Percentiles rank a stretch among this genome's conserved stretches.
Evolutionary conservation across 306 rosid species (phyloP).

Genomic region (Rosa persica): DNA sequence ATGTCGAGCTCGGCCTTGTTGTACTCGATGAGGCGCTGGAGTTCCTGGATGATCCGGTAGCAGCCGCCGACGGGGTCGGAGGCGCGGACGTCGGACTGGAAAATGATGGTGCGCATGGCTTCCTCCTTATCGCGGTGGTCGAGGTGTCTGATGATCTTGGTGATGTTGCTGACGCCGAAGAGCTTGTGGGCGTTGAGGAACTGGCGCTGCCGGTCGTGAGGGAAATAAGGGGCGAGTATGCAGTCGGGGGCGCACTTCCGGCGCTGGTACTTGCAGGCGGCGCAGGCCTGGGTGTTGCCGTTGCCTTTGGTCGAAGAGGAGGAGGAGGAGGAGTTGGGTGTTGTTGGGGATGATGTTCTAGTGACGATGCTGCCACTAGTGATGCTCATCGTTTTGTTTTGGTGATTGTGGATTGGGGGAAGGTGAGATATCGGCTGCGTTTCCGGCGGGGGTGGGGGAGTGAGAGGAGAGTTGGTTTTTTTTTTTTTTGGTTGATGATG

Average conservation of each 20-base stretch:
- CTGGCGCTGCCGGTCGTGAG: constrained; percentile 61
- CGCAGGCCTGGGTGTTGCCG: constrained; percentile 73
- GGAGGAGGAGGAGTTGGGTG: background rate
- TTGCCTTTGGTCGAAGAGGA: constrained; percentile 28
- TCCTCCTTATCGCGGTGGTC: constrained; percentile 22
- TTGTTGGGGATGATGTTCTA: constrained; percentile 5
- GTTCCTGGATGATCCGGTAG: constrained; percentile 23
- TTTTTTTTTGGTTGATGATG: constrained; percentile 17
- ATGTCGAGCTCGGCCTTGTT: constrained; percentile 42
- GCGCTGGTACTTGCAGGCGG: constrained; percentile 82
- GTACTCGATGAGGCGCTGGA: constrained; percentile 39
- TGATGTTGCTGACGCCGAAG: constrained; percentile 77
- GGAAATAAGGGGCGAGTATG: constrained; percentile 78
- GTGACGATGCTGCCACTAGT: constrained; percentile 10
- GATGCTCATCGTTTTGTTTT: constrained; percentile 5
- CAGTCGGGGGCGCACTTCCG: constrained; percentile 72
- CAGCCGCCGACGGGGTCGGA: constrained; percentile 78
- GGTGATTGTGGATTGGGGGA: background rate
- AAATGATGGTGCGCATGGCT: constrained; percentile 57
- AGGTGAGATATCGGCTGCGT: constrained; percentile 61
- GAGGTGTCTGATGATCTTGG: constrained; percentile 44
- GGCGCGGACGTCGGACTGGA: constrained; percentile 68
- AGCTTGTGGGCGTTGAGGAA: constrained; percentile 69
- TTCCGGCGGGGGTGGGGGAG: constrained; percentile 64
- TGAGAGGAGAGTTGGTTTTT: constrained; percentile 8